phyloP scores from a whole-genome alignment of 306 rosid genomes.

The Begonia fuchsioides region DNA sequence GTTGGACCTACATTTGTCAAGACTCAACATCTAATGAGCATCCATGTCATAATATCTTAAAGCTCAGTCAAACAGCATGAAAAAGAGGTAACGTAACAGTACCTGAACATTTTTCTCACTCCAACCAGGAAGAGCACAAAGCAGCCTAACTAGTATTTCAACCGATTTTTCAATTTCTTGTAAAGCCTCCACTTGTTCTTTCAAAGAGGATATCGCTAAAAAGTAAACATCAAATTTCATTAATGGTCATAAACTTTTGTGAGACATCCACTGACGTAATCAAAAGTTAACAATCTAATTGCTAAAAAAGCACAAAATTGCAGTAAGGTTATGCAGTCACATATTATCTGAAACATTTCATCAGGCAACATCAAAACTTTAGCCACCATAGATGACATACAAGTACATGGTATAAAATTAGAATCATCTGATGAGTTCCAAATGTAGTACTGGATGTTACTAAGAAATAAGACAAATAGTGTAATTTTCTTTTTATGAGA shows the following conservation, averaged over 20 bases:
- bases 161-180: conserved; percentile 49
- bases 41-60: too few species aligned
- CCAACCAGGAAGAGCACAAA: conserved; percentile 93
- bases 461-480: neutral
- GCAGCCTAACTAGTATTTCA: conserved; percentile 71
- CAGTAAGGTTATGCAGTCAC: neutral
- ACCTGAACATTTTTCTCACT: conserved; percentile 99
- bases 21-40: too few species aligned
- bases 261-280: neutral
- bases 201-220: conserved; percentile 77
- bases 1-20: conserved; percentile 68
- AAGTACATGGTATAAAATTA: too few species aligned
- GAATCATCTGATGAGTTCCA: neutral
- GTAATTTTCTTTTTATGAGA: too few species aligned
- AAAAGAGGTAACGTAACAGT: conserved; percentile 2
- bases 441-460: neutral
- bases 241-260: neutral
- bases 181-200: conserved; percentile 71
- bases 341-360: neutral
- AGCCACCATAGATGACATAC: too few species aligned
- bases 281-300: neutral
- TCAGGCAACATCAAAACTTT: neutral
- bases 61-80: too few species aligned
- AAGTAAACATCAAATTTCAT: neutral
- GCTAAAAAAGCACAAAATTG: conserved; percentile 2